Base-by-base conservation (phyloP, 768 basidiomycete genomes). In the Boletus edulis region DNA sequence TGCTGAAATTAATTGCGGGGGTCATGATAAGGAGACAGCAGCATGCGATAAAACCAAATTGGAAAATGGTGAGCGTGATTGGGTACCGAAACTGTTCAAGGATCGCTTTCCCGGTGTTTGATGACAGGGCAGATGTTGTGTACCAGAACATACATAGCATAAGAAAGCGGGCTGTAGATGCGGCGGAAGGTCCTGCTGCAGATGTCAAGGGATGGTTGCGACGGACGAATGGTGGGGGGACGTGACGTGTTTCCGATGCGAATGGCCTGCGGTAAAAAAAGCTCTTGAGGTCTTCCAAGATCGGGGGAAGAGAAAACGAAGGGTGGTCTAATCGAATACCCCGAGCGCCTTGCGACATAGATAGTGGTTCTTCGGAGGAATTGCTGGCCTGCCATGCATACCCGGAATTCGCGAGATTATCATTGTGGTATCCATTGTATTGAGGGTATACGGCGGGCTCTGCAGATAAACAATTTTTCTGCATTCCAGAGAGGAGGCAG, bases 71-170 rank as follows among this genome's bases (percentile, higher is more conserved):
- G 67, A 99, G 84, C 58, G 97, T 98, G 67, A 99, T 83, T 5
- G 97, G 97, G 73, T 91, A 98, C 50, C 86, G 83, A 73, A 98
- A 99, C 63, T 89, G 87, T 62, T 79, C 94, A 62, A 99, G 79
- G 73, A 99, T 95, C 43, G 88, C 82, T 70, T 99, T 99, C 54
- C 95, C 97, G 1, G 96, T 98, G 67, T 98, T 98, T 40, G 93
- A 96, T 3, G 94, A 94, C 48, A 98, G 72, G 1, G 96, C 96
- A 7, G 94, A 97, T 4, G 88, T 85, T 15, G 85, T 81, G 73
- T 99, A 99, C 97, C 97, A 99, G 20, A 98, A 78, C 17, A 77
- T 73, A 68, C 97, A 99, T 34, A 96, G 78, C 51, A 89, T 71
- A 45, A 94, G 74, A 74, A 99, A 98, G 53, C 72, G 76, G 12